phyloP scores from a whole-genome alignment of 2,329 filamentous ascomycete genomes.

The Hortaea werneckii region DNA sequence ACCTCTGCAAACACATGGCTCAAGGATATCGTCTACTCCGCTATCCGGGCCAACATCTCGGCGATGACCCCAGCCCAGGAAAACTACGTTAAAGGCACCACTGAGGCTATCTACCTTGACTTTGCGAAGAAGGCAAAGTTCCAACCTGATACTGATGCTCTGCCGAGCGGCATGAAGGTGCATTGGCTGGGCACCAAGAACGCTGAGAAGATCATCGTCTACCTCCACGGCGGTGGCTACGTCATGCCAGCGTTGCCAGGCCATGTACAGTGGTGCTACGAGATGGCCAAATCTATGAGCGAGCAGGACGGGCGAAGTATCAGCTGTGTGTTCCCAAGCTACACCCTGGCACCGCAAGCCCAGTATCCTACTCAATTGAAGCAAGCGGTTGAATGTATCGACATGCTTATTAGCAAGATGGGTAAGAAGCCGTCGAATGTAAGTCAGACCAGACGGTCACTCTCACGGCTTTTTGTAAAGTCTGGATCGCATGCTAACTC shows the following conservation, averaged over 20 bases:
- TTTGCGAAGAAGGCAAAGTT: constrained; percentile 27
- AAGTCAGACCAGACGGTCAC: constrained; percentile 1
- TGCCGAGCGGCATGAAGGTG: constrained; percentile 35
- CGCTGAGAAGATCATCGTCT: constrained; percentile 34
- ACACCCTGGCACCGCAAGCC: constrained; percentile 44
- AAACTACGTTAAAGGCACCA: constrained; percentile 24
- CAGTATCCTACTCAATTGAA: constrained; percentile 40
- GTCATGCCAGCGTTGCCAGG: constrained; percentile 36
- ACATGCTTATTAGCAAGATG: constrained; percentile 31
- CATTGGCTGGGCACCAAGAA: constrained; percentile 37
- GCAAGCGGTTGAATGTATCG: constrained; percentile 37
- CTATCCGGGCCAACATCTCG: constrained; percentile 14
- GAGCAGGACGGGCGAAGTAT: constrained; percentile 30
- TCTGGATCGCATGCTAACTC: constrained; percentile 1
- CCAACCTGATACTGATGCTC: constrained; percentile 28
- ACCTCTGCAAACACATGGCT: constrained; percentile 13
- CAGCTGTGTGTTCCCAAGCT: constrained; percentile 45
- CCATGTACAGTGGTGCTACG: constrained; percentile 40
- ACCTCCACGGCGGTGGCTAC: constrained; percentile 48
- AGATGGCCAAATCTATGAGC: constrained; percentile 33
- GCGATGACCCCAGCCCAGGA: constrained; percentile 12
- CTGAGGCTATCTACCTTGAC: constrained; percentile 26
- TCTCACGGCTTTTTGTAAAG: neutral
- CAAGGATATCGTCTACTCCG: constrained; percentile 20
- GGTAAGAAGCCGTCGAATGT: constrained; percentile 27